phyloP scores from a whole-genome alignment of 768 basidiomycete species.

The Lactarius tabidus region DNA sequence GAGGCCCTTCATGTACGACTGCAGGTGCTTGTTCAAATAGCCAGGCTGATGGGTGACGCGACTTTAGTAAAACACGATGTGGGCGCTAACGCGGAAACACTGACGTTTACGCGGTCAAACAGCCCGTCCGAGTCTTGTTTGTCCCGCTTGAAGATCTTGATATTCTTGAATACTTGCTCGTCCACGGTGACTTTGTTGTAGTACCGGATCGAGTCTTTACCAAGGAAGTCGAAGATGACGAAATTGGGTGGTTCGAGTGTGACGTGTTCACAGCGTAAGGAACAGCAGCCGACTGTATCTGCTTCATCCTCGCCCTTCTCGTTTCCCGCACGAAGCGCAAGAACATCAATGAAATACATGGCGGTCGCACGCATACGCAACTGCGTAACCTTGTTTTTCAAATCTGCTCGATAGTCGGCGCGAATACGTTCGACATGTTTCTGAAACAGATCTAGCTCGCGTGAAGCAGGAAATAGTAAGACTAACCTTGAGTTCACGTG shows the following conservation, averaged over 20 bases:
- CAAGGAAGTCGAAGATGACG: slow-evolving; percentile 94
- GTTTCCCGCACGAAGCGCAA: slow-evolving; percentile 97
- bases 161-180: slow-evolving; percentile 94
- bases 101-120: slow-evolving; percentile 92
- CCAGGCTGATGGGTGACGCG: slow-evolving; percentile 58
- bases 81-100: slow-evolving; percentile 30
- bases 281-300: slow-evolving; percentile 98
- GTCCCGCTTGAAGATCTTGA: slow-evolving; percentile 93
- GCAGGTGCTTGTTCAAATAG: slow-evolving; percentile 86
- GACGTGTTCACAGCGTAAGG: slow-evolving; percentile 93
- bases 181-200: slow-evolving; percentile 90
- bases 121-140: slow-evolving; percentile 84
- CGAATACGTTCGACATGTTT: slow-evolving; percentile 89
- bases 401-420: slow-evolving; percentile 76
- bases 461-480: background rate
- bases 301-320: slow-evolving; percentile 99
- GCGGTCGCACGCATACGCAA: slow-evolving; percentile 97
- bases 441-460: slow-evolving; percentile 39
- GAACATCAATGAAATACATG: slow-evolving; percentile 97
- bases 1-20: slow-evolving; percentile 92
- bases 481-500: slow-evolving; percentile 86
- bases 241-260: slow-evolving; percentile 84
- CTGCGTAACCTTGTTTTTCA: slow-evolving; percentile 89
- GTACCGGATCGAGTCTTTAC: slow-evolving; percentile 98
- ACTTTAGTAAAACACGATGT: background rate